Base-by-base conservation (phyloP, 1,139 yeast species). In the Hansenula lynferdii region DNA sequence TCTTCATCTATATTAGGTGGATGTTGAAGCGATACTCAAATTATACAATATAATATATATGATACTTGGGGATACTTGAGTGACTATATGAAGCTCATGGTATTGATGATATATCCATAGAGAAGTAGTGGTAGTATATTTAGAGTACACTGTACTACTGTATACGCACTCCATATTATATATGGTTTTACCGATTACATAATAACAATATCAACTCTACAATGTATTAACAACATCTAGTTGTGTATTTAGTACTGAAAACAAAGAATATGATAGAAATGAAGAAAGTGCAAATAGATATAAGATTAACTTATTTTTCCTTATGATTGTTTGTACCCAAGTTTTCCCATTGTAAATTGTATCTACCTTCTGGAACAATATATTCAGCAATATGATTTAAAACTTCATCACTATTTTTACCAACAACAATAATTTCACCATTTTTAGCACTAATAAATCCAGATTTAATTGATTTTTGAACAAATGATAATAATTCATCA, bases 361-460 rank as follows among this genome's bases (percentile, higher is more conserved):
- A 82, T 50, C 89, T 71, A 5, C 92, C 94, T 19, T 77, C 81
- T 20, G 95, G 87, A n/a, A 75, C 72, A 34, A 65, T 60, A 56
- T 82, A 86, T 36, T 72, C 64, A 35, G 76, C 77, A 48, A 87
- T 73, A 38, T 75, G 71, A 15, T 70, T 67, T 32, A 87, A 61
- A 8, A 80, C 90, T 53, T 80, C 87, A 39, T 77, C 81, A 2
- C 83, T 73, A 4, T 84, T 74, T 35, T 66, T 66, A 15, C 90
- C 95, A 32, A 84, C 82, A 41, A 75, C 74, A 44, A 86, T 68
- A 48, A 87, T 84, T 31, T 71, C 72, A 34, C 86, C 80, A 59
- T 85, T 85, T 46, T 72, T 75, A 47, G 63, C 67, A 35, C 85
- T 74, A 42, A 87, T 81, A 55, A 87, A 87, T 11, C 89, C 92